These are phyloP conservation scores for Bipolaris bicolor DNA, from an alignment of 2,329 filamentous ascomycete genomes.

Conservation along the genomic window DNA sequence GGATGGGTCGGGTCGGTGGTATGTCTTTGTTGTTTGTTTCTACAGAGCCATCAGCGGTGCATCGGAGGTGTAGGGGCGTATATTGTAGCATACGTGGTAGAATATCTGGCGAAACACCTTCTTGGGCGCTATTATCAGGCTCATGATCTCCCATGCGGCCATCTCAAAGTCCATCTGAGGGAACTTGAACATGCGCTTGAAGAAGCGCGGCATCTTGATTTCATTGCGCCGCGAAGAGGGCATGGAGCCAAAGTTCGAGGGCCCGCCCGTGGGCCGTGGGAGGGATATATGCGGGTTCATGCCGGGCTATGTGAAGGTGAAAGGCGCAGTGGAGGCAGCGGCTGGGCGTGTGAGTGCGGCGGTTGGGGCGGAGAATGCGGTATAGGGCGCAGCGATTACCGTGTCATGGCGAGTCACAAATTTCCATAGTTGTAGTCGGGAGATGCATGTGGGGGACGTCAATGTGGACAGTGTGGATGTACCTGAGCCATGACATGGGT, in stretches of 20 bases:
- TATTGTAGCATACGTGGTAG: conserved; percentile 61
- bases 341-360: background rate
- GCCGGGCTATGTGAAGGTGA: conserved; percentile 7
- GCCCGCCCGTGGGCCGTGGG: conserved; percentile 62
- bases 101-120: conserved; percentile 75
- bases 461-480: conserved; percentile 12
- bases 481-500: conserved; percentile 30
- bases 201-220: conserved; percentile 69
- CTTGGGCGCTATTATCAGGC: conserved; percentile 70
- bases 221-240: conserved; percentile 58
- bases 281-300: conserved; percentile 68
- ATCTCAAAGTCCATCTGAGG: conserved; percentile 78
- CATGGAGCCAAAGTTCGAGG: conserved; percentile 60
- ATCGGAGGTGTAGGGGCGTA: background rate
- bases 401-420: conserved; percentile 13
- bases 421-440: conserved; percentile 8
- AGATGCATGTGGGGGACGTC: conserved; percentile 6
- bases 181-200: conserved; percentile 73
- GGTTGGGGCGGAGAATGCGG: background rate
- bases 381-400: conserved; percentile 1
- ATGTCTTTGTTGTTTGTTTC: conserved; percentile 70
- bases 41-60: conserved; percentile 33
- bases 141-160: conserved; percentile 75
- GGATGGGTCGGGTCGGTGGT: conserved; percentile 71
- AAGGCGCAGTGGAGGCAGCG: conserved; percentile 1